Conservation (phyloP, 169 alveolate genomes). For the Perkinsus chesapeaki region DNA sequence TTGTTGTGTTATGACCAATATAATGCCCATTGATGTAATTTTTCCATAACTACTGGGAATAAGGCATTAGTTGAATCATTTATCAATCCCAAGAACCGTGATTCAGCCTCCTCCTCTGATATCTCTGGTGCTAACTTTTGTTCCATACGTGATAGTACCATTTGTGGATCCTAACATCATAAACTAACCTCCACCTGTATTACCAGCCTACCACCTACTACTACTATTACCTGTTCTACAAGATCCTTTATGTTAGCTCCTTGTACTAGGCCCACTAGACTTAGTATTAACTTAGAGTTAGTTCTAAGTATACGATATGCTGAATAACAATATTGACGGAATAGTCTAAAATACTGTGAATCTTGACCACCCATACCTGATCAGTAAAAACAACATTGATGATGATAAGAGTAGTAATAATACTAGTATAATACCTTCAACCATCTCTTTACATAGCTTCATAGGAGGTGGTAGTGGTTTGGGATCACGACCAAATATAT, state of each 20-base stretch:
- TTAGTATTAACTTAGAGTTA: conserved; percentile 39
- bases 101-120: conserved; percentile 77
- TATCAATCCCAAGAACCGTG: conserved; percentile 62
- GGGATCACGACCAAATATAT: conserved; percentile 84
- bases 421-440: conserved; percentile 42
- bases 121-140: conserved; percentile 71
- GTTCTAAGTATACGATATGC: conserved; percentile 46
- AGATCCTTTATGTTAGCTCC: neutral
- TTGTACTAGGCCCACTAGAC: neutral
- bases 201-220: neutral
- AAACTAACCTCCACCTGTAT: neutral
- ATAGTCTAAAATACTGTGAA: conserved; percentile 40
- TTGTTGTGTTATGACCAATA: conserved; percentile 62
- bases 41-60: conserved; percentile 78
- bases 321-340: conserved; percentile 49
- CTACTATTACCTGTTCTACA: conserved; percentile 20
- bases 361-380: conserved; percentile 78
- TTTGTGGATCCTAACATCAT: neutral
- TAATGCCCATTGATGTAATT: conserved; percentile 74
- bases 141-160: conserved; percentile 49
- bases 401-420: too few species aligned
- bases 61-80: conserved; percentile 78
- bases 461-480: conserved; percentile 87
- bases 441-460: conserved; percentile 82
- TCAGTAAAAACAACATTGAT: too few species aligned